Evolutionary conservation across 768 basidiomycete species (phyloP).

Genomic region (Arthromyces matolae): DNA sequence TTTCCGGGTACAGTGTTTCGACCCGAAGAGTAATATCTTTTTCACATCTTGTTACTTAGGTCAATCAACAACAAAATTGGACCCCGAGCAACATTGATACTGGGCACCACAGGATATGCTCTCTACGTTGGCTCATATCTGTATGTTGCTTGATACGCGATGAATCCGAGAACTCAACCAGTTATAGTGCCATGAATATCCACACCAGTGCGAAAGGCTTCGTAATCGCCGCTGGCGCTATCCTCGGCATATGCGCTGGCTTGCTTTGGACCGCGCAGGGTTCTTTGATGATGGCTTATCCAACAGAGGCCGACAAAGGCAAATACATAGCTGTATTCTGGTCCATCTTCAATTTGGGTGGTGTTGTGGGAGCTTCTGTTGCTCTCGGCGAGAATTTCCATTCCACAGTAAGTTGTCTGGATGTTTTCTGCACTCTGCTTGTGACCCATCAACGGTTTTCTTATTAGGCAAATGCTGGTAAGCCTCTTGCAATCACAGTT

Average conservation of each 20-base stretch:
- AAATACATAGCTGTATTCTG: constrained; percentile 78
- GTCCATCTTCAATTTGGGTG: constrained; percentile 79
- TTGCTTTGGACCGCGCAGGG: constrained; percentile 84
- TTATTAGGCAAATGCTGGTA: constrained; percentile 37
- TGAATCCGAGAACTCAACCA: not conserved
- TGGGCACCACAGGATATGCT: constrained; percentile 75
- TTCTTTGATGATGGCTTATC: constrained; percentile 78
- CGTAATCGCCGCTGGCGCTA: constrained; percentile 66
- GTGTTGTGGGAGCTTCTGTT: constrained; percentile 75
- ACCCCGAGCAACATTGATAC: constrained; percentile 61
- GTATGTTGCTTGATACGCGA: constrained; percentile 35
- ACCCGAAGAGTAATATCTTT: not conserved
- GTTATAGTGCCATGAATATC: constrained; percentile 61
- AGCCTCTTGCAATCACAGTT: constrained; percentile 12
- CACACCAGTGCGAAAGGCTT: constrained; percentile 60
- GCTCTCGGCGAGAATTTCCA: constrained; percentile 70
- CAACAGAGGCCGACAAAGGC: constrained; percentile 79
- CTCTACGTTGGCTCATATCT: constrained; percentile 72
- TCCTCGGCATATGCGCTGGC: constrained; percentile 70
- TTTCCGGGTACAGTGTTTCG: constrained; percentile 23
- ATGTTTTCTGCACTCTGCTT: not conserved
- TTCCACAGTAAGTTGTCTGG: constrained; percentile 41
- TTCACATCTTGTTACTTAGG: constrained; percentile 29
- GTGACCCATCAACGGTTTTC: constrained; percentile 19
- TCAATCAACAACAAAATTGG: constrained; percentile 82